phyloP scores from a whole-genome alignment of 1,139 yeast species.

The Kazachstania sp. region DNA sequence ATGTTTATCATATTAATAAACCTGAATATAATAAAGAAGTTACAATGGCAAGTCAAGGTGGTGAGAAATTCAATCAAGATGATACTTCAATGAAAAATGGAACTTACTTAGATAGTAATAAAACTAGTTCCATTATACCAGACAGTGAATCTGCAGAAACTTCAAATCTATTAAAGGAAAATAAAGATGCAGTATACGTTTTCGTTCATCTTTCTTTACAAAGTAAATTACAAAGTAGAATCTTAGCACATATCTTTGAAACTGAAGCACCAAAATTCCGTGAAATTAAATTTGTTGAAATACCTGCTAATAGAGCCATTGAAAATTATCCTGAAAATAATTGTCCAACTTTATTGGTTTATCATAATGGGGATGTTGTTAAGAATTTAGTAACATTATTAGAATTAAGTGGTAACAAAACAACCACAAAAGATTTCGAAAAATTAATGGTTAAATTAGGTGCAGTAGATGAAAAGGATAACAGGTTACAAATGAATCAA shows the following conservation, averaged over 20 bases:
- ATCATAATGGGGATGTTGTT: slow-evolving; percentile 63
- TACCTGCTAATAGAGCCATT: slow-evolving; percentile 79
- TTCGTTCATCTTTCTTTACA: slow-evolving; percentile 69
- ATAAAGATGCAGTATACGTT: slow-evolving; percentile 41
- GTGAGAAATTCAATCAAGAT: slow-evolving; percentile 21
- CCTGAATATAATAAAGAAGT: slow-evolving; percentile 83
- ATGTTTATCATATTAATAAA: slow-evolving; percentile 66
- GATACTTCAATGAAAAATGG: background rate
- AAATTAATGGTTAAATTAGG: slow-evolving; percentile 53
- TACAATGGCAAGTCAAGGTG: slow-evolving; percentile 58
- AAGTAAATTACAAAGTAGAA: slow-evolving; percentile 64
- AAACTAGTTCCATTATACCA: too few species aligned
- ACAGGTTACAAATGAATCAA: slow-evolving; percentile 54
- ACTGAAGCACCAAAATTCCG: slow-evolving; percentile 50
- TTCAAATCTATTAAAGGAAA: background rate
- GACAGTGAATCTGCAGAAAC: too few species aligned
- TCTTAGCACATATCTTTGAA: slow-evolving; percentile 49
- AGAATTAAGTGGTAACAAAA: slow-evolving; percentile 76
- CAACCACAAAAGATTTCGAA: slow-evolving; percentile 62
- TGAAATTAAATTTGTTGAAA: slow-evolving; percentile 88
- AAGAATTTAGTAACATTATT: slow-evolving; percentile 74
- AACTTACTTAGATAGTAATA: slow-evolving; percentile 7
- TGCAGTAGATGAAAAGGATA: slow-evolving; percentile 58
- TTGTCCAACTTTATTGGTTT: slow-evolving; percentile 84
- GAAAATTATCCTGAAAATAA: slow-evolving; percentile 84